Conservation (phyloP, 2,329 filamentous ascomycete species). For the Parastagonospora avenae region DNA sequence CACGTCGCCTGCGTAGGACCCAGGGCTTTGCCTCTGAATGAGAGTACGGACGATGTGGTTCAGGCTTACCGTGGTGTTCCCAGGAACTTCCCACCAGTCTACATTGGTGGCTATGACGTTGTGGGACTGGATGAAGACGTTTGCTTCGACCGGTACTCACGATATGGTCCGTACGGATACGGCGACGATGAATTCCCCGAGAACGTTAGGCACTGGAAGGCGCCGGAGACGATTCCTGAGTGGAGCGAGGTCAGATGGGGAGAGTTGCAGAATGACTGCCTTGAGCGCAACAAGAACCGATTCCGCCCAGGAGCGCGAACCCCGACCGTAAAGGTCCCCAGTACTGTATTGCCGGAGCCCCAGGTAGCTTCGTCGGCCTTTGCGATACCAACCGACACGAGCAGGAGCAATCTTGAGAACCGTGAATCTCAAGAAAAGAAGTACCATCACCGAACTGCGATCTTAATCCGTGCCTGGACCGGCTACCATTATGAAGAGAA, state of each 20-base stretch:
- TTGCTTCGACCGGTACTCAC: constrained; percentile 65
- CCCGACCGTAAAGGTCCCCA: constrained; percentile 33
- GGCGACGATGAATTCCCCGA: constrained; percentile 56
- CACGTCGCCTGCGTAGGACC: constrained; percentile 71
- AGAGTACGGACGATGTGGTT: constrained; percentile 64
- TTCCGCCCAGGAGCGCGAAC: constrained; percentile 55
- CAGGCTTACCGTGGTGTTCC: constrained; percentile 66
- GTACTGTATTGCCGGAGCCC: constrained; percentile 31
- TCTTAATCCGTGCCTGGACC: constrained; percentile 55
- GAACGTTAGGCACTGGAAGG: constrained; percentile 51
- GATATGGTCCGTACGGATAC: constrained; percentile 63
- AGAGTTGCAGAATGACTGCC: constrained; percentile 69
- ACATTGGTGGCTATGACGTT: constrained; percentile 46
- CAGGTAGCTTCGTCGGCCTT: constrained; percentile 36
- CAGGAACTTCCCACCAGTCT: constrained; percentile 44
- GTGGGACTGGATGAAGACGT: constrained; percentile 57
- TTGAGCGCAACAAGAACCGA: constrained; percentile 68
- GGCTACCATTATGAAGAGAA: constrained; percentile 55
- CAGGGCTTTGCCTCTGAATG: constrained; percentile 56
- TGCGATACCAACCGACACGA: constrained; percentile 33
- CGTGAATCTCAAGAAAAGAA: constrained; percentile 27
- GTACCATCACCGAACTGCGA: constrained; percentile 52
- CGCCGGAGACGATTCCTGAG: constrained; percentile 49
- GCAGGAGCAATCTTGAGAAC: constrained; percentile 34
- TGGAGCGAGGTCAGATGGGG: constrained; percentile 75